Evolutionary conservation across 345 rosid genomes (phyloP).

Genomic region (Sapria himalayana): DNA sequence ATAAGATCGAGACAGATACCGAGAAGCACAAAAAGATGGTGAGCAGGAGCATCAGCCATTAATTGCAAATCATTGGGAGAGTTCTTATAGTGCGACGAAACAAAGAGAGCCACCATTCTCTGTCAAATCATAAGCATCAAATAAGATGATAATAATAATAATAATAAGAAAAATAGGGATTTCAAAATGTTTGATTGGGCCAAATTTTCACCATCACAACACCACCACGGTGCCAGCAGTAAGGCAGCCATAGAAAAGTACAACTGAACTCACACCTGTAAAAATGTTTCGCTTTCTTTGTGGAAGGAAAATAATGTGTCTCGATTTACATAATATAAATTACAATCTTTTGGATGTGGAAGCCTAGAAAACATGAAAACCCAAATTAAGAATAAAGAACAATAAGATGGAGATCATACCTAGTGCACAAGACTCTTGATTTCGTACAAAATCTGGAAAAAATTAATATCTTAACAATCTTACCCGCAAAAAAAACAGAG

Average conservation of each 20-base stretch:
- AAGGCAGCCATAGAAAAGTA: too few relatives aligned
- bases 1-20: constrained; percentile 32
- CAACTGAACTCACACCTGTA: too few relatives aligned
- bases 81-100: constrained; percentile 92
- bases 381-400: too few relatives aligned
- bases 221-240: too few relatives aligned
- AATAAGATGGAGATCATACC: too few relatives aligned
- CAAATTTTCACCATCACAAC: too few relatives aligned
- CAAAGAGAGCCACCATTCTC: constrained; percentile 95
- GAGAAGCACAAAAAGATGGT: constrained; percentile 79
- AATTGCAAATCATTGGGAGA: constrained; percentile 95
- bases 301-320: constrained; percentile 89
- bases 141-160: constrained; percentile 3
- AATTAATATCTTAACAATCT: too few relatives aligned
- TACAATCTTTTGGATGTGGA: constrained; percentile 68
- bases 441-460: too few relatives aligned
- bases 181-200: too few relatives aligned
- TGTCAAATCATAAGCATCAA: constrained; percentile 22
- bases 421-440: too few relatives aligned
- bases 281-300: constrained; percentile 77
- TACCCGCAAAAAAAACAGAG: too few relatives aligned
- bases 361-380: constrained; percentile 28
- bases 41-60: constrained; percentile 99
- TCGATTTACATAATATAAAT: constrained; percentile 76
- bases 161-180: constrained; percentile 3